phyloP scores from a whole-genome alignment of 2,329 filamentous ascomycete species.

The Talaromyces sp. region DNA sequence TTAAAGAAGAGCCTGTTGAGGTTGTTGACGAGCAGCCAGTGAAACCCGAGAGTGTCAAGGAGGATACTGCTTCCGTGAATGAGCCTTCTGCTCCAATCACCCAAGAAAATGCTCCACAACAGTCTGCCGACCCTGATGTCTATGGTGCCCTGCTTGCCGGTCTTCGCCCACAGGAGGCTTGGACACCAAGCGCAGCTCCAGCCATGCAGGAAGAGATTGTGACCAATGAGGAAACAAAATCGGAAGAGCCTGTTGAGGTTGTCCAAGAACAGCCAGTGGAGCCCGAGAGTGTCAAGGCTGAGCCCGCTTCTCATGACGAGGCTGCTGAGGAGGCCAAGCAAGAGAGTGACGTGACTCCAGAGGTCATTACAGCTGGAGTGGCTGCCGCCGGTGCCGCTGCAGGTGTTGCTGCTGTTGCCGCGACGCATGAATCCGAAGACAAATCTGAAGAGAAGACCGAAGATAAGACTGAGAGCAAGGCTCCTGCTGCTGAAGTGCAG shows the following conservation, averaged over 20 bases:
- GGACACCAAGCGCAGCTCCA: slow-evolving; percentile 3
- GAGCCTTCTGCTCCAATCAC: no score
- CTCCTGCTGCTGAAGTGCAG: slow-evolving; percentile 15
- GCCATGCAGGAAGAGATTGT: slow-evolving; percentile 3
- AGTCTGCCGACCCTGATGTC: slow-evolving; percentile 1
- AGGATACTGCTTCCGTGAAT: no score
- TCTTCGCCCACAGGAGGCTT: slow-evolving; percentile 3
- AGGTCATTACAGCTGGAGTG: slow-evolving; percentile 31
- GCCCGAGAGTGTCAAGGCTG: no score
- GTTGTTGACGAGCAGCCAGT: neutral
- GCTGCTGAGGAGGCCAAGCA: slow-evolving; percentile 13
- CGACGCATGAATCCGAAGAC: slow-evolving; percentile 19
- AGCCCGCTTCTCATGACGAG: slow-evolving; percentile 10
- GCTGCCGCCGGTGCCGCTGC: slow-evolving; percentile 29
- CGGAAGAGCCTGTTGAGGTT: slow-evolving; percentile 12
- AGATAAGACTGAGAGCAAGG: slow-evolving; percentile 1
- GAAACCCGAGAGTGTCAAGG: no score
- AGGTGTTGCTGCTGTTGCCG: slow-evolving; percentile 27
- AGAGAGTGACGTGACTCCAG: slow-evolving; percentile 25
- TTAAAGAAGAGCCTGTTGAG: slow-evolving; percentile 1
- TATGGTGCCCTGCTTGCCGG: slow-evolving; percentile 3
- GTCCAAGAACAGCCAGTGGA: no score
- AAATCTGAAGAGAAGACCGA: slow-evolving; percentile 9
- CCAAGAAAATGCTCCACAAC: neutral
- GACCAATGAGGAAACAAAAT: slow-evolving; percentile 4